phyloP scores from a whole-genome alignment of 768 basidiomycete species.

The Boletellus sp. region DNA sequence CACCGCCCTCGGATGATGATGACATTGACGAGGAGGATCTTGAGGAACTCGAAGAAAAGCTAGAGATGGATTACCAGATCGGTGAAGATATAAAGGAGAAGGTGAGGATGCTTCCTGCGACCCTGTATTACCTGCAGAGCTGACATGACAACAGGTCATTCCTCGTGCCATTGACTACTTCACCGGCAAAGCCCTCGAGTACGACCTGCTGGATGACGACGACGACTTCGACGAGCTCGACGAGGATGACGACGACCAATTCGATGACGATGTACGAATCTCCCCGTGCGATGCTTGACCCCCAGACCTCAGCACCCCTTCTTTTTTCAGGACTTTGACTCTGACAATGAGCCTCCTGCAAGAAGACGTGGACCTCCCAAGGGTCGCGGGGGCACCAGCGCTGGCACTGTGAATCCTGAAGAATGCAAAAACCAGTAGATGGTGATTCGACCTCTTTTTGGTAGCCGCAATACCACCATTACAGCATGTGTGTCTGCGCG shows the following conservation, averaged over 20 bases:
- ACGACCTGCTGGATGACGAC: conserved; percentile 56
- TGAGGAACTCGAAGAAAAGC: conserved; percentile 86
- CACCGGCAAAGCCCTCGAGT: conserved; percentile 92
- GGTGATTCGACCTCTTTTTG: conserved; percentile 7
- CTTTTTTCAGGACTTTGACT: conserved; percentile 59
- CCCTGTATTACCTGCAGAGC: not conserved
- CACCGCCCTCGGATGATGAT: conserved; percentile 63
- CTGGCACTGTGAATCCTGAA: conserved; percentile 54
- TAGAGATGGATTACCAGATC: conserved; percentile 97
- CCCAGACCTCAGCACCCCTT: conserved; percentile 15
- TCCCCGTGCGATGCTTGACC: conserved; percentile 14
- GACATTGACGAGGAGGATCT: conserved; percentile 83
- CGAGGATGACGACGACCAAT: conserved; percentile 47
- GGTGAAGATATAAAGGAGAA: conserved; percentile 98
- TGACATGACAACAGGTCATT: conserved; percentile 58
- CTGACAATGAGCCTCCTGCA: conserved; percentile 58
- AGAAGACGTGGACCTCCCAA: conserved; percentile 58
- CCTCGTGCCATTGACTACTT: conserved; percentile 97
- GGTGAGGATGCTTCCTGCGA: conserved; percentile 38
- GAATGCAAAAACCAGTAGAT: conserved; percentile 90
- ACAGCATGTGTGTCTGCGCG: conserved; percentile 1
- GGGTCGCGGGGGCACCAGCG: conserved; percentile 44
- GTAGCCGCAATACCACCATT: conserved; percentile 19
- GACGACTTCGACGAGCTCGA: conserved; percentile 60
- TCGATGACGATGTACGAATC: conserved; percentile 56